Conservation (phyloP, 345 rosid genomes). For the Acer yangbiense region DNA sequence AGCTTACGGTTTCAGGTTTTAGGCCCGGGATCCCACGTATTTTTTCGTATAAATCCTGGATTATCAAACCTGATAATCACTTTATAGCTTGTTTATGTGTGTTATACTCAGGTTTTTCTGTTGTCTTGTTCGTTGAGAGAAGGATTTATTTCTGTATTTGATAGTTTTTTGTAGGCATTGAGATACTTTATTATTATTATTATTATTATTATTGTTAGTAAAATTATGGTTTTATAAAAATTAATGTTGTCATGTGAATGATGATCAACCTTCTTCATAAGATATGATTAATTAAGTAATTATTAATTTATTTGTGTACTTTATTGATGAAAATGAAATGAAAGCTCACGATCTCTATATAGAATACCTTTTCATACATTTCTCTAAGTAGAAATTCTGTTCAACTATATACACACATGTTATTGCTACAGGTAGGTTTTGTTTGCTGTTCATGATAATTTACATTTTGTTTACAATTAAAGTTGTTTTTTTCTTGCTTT, state of each 20-base stretch:
- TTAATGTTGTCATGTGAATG: not conserved
- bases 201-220: not conserved
- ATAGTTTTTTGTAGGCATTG: not conserved
- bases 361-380: not conserved
- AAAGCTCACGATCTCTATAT: not conserved
- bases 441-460: not conserved
- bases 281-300: not conserved
- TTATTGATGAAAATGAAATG: not conserved
- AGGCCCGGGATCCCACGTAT: too few species aligned
- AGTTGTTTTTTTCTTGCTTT: too few species aligned
- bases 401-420: not conserved
- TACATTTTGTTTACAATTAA: not conserved
- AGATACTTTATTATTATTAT: not conserved
- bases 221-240: too few species aligned
- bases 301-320: too few species aligned
- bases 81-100: not conserved
- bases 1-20: not conserved
- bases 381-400: not conserved
- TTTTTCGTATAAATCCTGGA: too few species aligned
- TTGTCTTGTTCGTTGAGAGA: not conserved
- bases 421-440: not conserved
- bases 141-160: not conserved
- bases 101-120: not conserved
- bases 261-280: slow-evolving; percentile 15
- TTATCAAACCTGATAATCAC: too few species aligned